These are phyloP conservation scores for Blastobotrys peoriensis DNA, from an alignment of 805 yeast species.

Conservation along the genomic window DNA sequence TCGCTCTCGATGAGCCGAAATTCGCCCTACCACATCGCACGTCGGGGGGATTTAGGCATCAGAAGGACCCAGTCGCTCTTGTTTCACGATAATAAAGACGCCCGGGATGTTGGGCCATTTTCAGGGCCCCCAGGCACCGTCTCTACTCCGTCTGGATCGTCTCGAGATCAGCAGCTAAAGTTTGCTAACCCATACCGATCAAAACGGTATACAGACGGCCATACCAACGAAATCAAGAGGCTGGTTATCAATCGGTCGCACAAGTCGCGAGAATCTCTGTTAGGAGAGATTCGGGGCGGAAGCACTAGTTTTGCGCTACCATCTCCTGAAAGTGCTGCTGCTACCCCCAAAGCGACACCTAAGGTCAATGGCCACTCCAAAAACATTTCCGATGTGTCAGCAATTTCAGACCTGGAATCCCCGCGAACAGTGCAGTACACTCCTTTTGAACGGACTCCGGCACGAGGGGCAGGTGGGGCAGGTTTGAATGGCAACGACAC, in stretches of 20 bases:
- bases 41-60: neutral
- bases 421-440: constrained; percentile 1
- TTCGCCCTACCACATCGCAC: constrained; percentile 12
- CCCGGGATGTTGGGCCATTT: too few relatives aligned
- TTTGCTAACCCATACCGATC: neutral
- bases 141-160: neutral
- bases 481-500: neutral
- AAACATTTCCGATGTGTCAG: neutral
- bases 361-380: neutral
- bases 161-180: neutral
- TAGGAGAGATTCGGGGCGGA: neutral
- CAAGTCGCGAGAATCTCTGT: neutral
- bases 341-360: neutral
- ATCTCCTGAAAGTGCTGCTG: neutral
- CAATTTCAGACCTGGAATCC: constrained; percentile 1
- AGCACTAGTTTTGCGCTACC: neutral
- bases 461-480: neutral
- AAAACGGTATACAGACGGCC: neutral
- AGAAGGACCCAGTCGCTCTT: constrained; percentile 1
- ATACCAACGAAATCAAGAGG: constrained; percentile 7
- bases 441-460: constrained; percentile 1
- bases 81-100: neutral
- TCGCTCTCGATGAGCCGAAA: constrained; percentile 5
- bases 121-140: too few relatives aligned
- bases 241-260: constrained; percentile 9